Evolutionary conservation across 352 stramenopile species (phyloP).

Genomic region (Globisporangium middletonii): DNA sequence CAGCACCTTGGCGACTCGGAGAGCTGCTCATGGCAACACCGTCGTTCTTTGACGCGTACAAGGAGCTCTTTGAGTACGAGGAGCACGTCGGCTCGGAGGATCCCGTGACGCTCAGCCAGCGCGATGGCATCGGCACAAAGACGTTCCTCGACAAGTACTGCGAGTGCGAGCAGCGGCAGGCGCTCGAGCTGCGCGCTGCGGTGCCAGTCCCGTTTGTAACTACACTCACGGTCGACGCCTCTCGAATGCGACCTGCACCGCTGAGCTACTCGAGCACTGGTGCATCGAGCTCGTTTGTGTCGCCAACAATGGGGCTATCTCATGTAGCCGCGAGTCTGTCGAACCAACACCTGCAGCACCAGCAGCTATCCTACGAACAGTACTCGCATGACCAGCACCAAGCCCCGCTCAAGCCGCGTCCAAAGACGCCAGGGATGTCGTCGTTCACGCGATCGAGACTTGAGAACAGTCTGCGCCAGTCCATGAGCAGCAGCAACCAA

Average conservation of each 20-base stretch:
- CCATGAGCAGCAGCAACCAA: slow-evolving; percentile 8
- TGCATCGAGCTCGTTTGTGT: background rate
- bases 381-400: background rate
- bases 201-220: slow-evolving; percentile 8
- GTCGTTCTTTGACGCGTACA: slow-evolving; percentile 54
- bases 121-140: slow-evolving; percentile 13
- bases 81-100: slow-evolving; percentile 27
- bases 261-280: background rate
- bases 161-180: slow-evolving; percentile 29
- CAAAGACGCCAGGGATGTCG: background rate
- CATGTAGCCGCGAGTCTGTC: background rate
- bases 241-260: background rate
- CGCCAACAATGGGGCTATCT: background rate
- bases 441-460: slow-evolving; percentile 9
- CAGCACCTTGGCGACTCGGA: no score
- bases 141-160: slow-evolving; percentile 51
- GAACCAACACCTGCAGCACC: background rate
- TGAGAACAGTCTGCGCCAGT: slow-evolving; percentile 12
- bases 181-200: slow-evolving; percentile 2
- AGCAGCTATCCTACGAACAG: background rate
- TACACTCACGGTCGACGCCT: slow-evolving; percentile 2
- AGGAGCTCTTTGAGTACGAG: slow-evolving; percentile 66
- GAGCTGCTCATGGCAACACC: background rate
- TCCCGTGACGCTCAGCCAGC: slow-evolving; percentile 6
- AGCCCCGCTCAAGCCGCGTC: background rate